Conservation (phyloP, 805 yeast species). For the Tetrapisispora phaffii region DNA sequence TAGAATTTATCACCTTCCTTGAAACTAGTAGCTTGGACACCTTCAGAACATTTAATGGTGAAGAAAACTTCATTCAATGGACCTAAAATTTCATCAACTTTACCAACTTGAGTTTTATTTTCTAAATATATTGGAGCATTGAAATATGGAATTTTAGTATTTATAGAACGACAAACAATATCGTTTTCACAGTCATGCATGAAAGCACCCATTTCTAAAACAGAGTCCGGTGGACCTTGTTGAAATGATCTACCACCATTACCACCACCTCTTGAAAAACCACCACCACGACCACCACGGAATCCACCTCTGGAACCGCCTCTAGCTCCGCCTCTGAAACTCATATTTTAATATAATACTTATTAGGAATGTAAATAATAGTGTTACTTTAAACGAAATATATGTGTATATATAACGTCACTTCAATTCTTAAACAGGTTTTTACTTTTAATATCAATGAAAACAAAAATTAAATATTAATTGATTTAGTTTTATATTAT, state of each 20-base stretch:
- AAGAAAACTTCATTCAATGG: constrained; percentile 96
- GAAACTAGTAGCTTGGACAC: constrained; percentile 89
- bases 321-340: constrained; percentile 34
- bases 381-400: no score
- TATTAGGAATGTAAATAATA: no score
- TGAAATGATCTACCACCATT: constrained; percentile 43
- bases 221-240: constrained; percentile 94
- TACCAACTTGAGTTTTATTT: constrained; percentile 92
- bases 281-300: constrained; percentile 33
- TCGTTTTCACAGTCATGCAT: constrained; percentile 93
- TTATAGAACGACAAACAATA: constrained; percentile 90
- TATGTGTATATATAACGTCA: no score
- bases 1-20: constrained; percentile 92
- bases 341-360: constrained; percentile 25
- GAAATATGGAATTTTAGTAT: constrained; percentile 91
- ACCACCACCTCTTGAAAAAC: no score
- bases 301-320: constrained; percentile 25
- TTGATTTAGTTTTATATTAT: no score
- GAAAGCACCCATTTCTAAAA: constrained; percentile 89
- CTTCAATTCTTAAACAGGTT: no score
- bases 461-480: no score
- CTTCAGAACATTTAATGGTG: constrained; percentile 93
- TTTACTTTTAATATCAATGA: no score
- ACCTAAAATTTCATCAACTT: constrained; percentile 96
- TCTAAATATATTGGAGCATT: constrained; percentile 97